Base-by-base conservation (phyloP, 2,329 filamentous ascomycete genomes). In the Arthroderma sp. region DNA sequence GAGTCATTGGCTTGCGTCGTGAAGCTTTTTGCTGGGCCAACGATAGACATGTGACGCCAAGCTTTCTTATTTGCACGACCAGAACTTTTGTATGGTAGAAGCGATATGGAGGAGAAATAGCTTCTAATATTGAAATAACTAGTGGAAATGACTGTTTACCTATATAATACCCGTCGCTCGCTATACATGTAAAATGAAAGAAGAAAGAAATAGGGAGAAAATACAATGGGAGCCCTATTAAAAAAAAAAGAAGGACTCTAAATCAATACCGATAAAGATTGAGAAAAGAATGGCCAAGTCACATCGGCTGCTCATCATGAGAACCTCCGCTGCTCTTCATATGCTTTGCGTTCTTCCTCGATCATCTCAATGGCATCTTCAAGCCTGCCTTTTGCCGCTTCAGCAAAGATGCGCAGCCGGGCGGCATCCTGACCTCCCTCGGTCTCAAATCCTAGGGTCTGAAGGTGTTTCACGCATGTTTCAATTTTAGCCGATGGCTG, bases 351-450 rank as follows among this genome's bases (percentile, higher is more conserved):
- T 47, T 71, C 68, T 47, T 71, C 68, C 47, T 70, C 68, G 49
- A 72, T 70, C 62, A 71, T 68, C 39, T 70, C 68, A 50, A 72
- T 69, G 2, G 69, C 69, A 43, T 68, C 64, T 28, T 54, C 54
- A 22, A 72, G 52, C 42, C 59, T 60, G 10, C 67, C 65, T 22
- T 65, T 57, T 9, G 64, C 62, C 28, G 66, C 67, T 28, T 62
- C 61, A 9, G 68, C 68, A 57, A 69, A 71, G 6, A 70, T 57
- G 30, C 55, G 54, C 45, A 71, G 57, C 36, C 68, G 58, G 29
- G 62, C 52, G 29, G 48, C 51, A 37, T 64, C 64, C 22, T 63
- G 61, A 22, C 61, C 54, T 11, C 59, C 49, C 22, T 52, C 53
- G 10, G 50, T 53, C 22, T 61, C 66, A 49, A 65, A 71, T 5